phyloP scores from a whole-genome alignment of 108 stramenopile species.

The Hondaea fermentalgiana region DNA sequence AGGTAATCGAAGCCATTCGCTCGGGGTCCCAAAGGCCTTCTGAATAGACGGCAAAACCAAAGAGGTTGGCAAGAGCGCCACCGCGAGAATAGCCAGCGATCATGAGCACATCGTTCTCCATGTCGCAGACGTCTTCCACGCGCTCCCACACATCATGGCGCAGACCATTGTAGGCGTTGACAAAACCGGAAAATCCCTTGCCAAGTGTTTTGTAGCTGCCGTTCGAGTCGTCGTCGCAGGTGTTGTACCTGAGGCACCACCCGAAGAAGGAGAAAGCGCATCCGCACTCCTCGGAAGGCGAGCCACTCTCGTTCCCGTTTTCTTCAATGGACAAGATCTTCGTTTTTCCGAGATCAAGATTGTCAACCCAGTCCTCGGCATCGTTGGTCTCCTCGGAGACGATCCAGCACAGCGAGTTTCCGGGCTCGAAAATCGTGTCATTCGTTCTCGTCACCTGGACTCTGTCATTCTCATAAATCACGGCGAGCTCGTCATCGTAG shows the following conservation, averaged over 20 bases:
- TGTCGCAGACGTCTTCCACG: background rate
- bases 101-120: background rate
- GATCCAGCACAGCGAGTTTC: background rate
- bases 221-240: background rate
- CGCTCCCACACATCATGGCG: background rate
- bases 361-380: background rate
- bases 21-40: slow-evolving; percentile 5
- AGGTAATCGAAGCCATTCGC: background rate
- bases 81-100: background rate
- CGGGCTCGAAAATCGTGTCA: background rate
- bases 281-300: background rate
- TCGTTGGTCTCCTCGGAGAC: background rate
- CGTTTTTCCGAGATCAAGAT: background rate
- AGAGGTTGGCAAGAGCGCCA: background rate
- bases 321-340: background rate
- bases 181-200: background rate
- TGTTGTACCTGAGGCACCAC: background rate
- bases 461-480: background rate
- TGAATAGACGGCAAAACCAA: background rate
- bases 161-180: background rate
- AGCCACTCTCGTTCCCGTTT: background rate
- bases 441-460: background rate
- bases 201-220: background rate
- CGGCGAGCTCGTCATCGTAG: background rate
- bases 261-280: background rate